Percentiles rank a stretch among this genome's conserved stretches.
phyloP scores from a whole-genome alignment of 2,329 filamentous ascomycete species.

The Trichoderma oligosporum region DNA sequence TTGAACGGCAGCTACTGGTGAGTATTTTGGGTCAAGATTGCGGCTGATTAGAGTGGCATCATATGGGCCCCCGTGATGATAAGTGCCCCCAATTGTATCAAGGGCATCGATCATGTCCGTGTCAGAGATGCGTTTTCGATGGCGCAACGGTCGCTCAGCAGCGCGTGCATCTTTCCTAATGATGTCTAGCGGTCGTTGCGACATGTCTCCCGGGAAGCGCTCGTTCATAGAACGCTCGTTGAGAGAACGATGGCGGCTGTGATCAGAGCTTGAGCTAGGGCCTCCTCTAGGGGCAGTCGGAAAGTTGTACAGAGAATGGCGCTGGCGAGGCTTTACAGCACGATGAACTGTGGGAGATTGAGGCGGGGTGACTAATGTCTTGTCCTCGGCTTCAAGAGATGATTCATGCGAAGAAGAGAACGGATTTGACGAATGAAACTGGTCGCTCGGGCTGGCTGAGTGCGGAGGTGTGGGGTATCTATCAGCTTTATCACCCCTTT shows the following conservation, averaged over 20 bases:
- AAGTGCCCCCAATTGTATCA: conserved; percentile 63
- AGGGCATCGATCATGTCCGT: conserved; percentile 79
- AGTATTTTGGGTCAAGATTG: conserved; percentile 59
- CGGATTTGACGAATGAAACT: conserved; percentile 46
- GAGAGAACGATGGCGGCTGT: conserved; percentile 23
- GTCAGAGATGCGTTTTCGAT: conserved; percentile 60
- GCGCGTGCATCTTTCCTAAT: conserved; percentile 59
- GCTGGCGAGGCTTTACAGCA: not conserved
- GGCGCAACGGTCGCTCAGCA: conserved; percentile 66
- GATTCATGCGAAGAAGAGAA: conserved; percentile 22
- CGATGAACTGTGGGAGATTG: not conserved
- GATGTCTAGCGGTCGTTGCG: conserved; percentile 63
- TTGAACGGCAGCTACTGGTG: conserved; percentile 73
- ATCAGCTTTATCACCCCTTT: not conserved
- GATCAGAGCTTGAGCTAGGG: conserved; percentile 8
- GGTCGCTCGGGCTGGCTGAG: conserved; percentile 49
- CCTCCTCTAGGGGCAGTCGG: not conserved
- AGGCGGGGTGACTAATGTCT: not conserved
- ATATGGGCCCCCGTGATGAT: conserved; percentile 89
- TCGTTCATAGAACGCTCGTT: conserved; percentile 23
- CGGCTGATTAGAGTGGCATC: conserved; percentile 75
- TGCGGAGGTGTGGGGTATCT: conserved; percentile 45
- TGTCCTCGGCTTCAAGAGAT: not conserved
- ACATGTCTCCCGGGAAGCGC: conserved; percentile 62
- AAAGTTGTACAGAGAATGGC: not conserved